These are phyloP conservation scores for Aspergillus kassunensis DNA, from an alignment of 495 filamentous ascomycete species.

Conservation along the genomic window DNA sequence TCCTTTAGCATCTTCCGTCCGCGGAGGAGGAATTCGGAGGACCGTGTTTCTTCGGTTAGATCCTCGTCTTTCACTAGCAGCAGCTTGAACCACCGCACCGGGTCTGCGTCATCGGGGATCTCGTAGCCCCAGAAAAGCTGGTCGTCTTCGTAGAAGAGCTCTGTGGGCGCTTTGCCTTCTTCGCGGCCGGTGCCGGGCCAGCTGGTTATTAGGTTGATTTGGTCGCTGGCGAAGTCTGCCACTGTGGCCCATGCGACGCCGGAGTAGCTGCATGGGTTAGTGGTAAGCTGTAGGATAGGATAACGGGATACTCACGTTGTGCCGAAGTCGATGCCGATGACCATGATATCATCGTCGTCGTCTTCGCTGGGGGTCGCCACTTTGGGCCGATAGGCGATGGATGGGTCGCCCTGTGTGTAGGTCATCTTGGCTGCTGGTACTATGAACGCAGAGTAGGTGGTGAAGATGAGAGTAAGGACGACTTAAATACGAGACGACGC, in stretches of 20 bases:
- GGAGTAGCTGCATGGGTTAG: not conserved
- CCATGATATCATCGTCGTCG: slow-evolving; percentile 7
- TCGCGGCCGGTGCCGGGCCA: slow-evolving; percentile 6
- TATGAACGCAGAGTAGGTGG: not conserved
- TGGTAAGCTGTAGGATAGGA: not conserved
- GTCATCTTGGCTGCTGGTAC: not conserved
- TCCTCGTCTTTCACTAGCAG: slow-evolving; percentile 6
- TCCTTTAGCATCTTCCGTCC: slow-evolving; percentile 10
- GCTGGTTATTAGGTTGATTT: slow-evolving; percentile 9
- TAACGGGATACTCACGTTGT: not conserved
- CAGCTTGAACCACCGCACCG: slow-evolving; percentile 10
- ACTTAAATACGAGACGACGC: not conserved
- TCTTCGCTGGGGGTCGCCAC: slow-evolving; percentile 1
- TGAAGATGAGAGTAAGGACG: not conserved
- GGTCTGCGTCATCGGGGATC: slow-evolving; percentile 8
- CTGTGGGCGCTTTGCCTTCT: slow-evolving; percentile 9
- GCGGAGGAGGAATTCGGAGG: slow-evolving; percentile 3
- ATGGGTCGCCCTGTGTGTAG: not conserved
- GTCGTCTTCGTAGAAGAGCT: slow-evolving; percentile 9
- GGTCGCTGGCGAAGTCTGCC: slow-evolving; percentile 7
- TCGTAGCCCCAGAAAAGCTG: slow-evolving; percentile 8
- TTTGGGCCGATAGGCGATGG: not conserved
- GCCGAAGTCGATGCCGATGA: slow-evolving; percentile 2
- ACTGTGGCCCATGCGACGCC: slow-evolving; percentile 10
- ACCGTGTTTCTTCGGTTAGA: not conserved